Evolutionary conservation across 768 basidiomycete genomes (phyloP), one percentile per base, ranked within the genome.

Genomic region (Lactifluus hygrophoroides): DNA sequence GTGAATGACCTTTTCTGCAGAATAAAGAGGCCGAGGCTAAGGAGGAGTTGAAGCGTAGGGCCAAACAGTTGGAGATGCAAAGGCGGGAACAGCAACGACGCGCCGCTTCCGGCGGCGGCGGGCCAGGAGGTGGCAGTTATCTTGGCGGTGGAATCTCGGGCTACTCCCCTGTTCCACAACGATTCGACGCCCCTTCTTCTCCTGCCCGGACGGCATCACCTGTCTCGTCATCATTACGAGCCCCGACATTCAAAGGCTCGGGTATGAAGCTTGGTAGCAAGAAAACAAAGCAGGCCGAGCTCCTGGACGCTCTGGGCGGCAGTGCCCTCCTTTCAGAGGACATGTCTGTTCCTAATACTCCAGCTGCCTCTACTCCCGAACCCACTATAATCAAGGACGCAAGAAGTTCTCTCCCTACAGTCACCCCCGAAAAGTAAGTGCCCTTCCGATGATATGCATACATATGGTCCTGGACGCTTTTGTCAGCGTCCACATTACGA

Each of bases 11-110:
- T 50, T 51, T 23, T 38, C 34, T 34, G 17, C 64, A 94, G 88
- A 98, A 99, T 77, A 98, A 98, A 73, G 96, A 99, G 73, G 93
- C 93, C 6, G 96, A 99, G 68, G 96, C 95, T 2, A 99, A 99
- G 70, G 96, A 99, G 70, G 95, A 97, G 68, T 86, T 99, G 69
- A 98, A 98, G 71, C 85, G 96, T 40, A 87, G 95, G 30, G 94
- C 96, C 0, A 96, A 96, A 70, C 94, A 97, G 68, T 83, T 99
- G 61, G 96, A 99, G 72, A 90, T 96, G 85, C 96, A 98, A 69
- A 84, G 95, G 42, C 80, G 94, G 34, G 95, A 99, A 69, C 92
- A 94, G 70, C 92, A 95, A 64, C 79, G 84, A 59, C 86, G 92
- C 21, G 74, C 85, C 4, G 83, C 80, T 8, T 69, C 75, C 3